phyloP scores from a whole-genome alignment of 1,284 basidiomycete genomes.

The Naganishia sp. region DNA sequence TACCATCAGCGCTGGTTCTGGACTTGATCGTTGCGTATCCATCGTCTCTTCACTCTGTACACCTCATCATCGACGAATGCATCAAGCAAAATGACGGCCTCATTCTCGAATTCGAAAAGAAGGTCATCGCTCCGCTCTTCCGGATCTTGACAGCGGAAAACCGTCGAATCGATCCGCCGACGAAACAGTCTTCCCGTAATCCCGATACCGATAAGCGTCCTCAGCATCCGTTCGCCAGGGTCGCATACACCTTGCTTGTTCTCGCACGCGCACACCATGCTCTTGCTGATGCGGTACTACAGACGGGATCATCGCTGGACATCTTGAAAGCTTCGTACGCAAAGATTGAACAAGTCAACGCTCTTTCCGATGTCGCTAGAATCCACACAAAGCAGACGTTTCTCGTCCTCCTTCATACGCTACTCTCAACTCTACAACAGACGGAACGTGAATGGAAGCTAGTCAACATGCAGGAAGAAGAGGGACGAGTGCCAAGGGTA shows the following conservation, averaged over 20 bases:
- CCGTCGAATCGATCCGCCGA: constrained; percentile 7
- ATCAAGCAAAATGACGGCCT: constrained; percentile 8
- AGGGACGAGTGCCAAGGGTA: neutral
- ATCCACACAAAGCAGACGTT: constrained; percentile 31
- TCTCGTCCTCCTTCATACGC: constrained; percentile 29
- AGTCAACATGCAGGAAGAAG: constrained; percentile 25
- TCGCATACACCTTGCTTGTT: constrained; percentile 27
- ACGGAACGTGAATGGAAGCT: constrained; percentile 34
- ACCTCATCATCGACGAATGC: constrained; percentile 8
- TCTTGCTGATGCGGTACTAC: constrained; percentile 10
- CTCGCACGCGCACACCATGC: constrained; percentile 26
- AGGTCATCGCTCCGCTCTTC: constrained; percentile 22
- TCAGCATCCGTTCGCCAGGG: constrained; percentile 6
- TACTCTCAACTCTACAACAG: constrained; percentile 26
- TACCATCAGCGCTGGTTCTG: constrained; percentile 21
- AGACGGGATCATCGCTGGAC: constrained; percentile 9
- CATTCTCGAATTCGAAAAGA: constrained; percentile 11
- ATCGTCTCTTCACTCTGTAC: constrained; percentile 14
- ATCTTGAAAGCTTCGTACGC: constrained; percentile 22
- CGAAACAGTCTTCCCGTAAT: constrained; percentile 3
- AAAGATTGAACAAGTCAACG: constrained; percentile 6
- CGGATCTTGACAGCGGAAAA: constrained; percentile 27
- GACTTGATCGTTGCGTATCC: constrained; percentile 33
- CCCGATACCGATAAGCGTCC: neutral
- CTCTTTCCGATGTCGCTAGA: constrained; percentile 18